phyloP scores from a whole-genome alignment of 345 rosid genomes.

The Leavenworthia alabamica region DNA sequence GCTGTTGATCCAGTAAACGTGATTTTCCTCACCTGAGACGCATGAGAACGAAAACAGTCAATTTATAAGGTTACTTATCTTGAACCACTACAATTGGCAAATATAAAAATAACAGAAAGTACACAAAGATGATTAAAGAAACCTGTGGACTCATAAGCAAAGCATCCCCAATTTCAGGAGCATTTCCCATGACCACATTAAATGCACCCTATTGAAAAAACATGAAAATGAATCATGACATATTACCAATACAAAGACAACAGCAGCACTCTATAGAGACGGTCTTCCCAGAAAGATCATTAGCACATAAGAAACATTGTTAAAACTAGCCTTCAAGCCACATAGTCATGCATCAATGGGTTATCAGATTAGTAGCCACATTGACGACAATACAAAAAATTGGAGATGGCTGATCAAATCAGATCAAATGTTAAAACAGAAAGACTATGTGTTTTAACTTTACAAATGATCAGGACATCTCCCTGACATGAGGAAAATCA shows the following conservation, averaged over 20 bases:
- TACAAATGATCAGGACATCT: conserved; percentile 3
- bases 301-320: conserved; percentile 6
- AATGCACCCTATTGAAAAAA: conserved; percentile 56
- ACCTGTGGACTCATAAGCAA: conserved; percentile 77
- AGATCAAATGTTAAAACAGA: conserved; percentile 5
- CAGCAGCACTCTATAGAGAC: neutral
- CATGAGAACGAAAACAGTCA: conserved; percentile 15
- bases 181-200: conserved; percentile 85
- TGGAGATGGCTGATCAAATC: neutral
- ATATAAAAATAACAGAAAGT: conserved; percentile 5
- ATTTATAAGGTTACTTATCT: conserved; percentile 10
- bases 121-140: conserved; percentile 12
- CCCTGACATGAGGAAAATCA: neutral
- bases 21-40: conserved; percentile 74
- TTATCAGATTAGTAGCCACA: conserved; percentile 17
- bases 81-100: conserved; percentile 6
- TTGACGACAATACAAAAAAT: neutral
- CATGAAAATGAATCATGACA: conserved; percentile 8
- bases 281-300: neutral
- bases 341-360: conserved; percentile 5
- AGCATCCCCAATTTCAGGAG: conserved; percentile 84
- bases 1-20: conserved; percentile 97
- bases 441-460: neutral
- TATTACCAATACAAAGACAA: neutral
- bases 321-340: conserved; percentile 9